phyloP scores from a whole-genome alignment of 495 filamentous ascomycete species.

The Penicillium soppii region DNA sequence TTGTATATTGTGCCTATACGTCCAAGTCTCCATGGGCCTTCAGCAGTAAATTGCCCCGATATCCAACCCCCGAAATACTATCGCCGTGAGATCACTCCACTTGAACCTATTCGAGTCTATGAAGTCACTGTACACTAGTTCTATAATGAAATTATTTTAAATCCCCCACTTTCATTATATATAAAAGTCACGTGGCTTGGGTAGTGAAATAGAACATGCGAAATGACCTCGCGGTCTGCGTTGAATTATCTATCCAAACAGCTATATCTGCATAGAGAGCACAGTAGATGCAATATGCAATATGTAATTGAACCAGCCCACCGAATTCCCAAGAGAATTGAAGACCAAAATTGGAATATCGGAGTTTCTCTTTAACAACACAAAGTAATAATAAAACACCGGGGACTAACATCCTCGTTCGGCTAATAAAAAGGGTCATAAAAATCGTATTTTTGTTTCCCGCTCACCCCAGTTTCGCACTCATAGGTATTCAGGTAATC shows the following conservation, averaged over 20 bases:
- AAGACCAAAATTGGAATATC: not conserved
- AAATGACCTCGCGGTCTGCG: not conserved
- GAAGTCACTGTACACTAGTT: not conserved
- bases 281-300: conserved; percentile 12
- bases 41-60: not conserved
- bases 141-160: not conserved
- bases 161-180: not conserved
- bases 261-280: too few species aligned
- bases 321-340: too few species aligned
- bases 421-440: conserved; percentile 23
- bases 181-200: not conserved
- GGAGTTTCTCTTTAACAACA: not conserved
- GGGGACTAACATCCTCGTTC: conserved; percentile 5
- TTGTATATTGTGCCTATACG: not conserved
- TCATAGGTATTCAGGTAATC: not conserved
- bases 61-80: too few species aligned
- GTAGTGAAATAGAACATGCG: not conserved
- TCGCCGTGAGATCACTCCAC: not conserved
- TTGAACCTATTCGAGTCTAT: not conserved
- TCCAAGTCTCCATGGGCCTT: not conserved
- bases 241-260: not conserved
- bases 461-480: conserved; percentile 5
- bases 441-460: conserved; percentile 32
- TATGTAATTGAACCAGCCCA: too few species aligned
- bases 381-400: conserved; percentile 9